A percentile compares a stretch with the other conserved stretches of the same genome.
Evolutionary conservation across 768 basidiomycete species (phyloP).

Genomic region (Collybiopsis confluens): DNA sequence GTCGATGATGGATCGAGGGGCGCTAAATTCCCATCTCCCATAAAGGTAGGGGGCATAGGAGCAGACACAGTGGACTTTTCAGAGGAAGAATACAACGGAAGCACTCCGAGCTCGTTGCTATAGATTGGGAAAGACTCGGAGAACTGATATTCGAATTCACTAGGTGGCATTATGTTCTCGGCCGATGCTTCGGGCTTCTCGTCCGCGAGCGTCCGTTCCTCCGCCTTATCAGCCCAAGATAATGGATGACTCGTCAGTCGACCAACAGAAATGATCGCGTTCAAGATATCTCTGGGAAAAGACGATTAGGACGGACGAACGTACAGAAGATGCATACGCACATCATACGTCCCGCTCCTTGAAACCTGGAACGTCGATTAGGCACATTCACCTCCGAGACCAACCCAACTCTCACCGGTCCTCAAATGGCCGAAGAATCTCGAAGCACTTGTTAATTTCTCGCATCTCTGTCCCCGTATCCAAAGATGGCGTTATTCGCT

Average conservation of each 20-base stretch:
- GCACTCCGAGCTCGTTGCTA: neutral
- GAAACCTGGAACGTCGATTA: conserved; percentile 31
- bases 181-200: no score
- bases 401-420: neutral
- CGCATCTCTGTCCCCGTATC: conserved; percentile 43
- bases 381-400: neutral
- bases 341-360: conserved; percentile 44
- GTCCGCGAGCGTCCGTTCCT: no score
- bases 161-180: no score
- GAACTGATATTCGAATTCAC: no score
- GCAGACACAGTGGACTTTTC: no score
- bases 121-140: neutral
- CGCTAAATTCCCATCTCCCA: no score
- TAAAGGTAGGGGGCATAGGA: no score
- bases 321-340: conserved; percentile 19
- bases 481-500: conserved; percentile 31
- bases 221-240: no score
- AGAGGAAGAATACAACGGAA: neutral
- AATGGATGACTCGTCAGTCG: neutral
- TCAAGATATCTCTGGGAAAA: neutral
- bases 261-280: neutral
- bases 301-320: neutral
- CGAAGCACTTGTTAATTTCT: conserved; percentile 45
- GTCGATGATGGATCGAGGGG: neutral
- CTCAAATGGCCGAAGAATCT: neutral